Evolutionary conservation across 2,329 filamentous ascomycete genomes (phyloP), one percentile per base, ranked within the genome.

Genomic region (Fusarium proliferatum): DNA sequence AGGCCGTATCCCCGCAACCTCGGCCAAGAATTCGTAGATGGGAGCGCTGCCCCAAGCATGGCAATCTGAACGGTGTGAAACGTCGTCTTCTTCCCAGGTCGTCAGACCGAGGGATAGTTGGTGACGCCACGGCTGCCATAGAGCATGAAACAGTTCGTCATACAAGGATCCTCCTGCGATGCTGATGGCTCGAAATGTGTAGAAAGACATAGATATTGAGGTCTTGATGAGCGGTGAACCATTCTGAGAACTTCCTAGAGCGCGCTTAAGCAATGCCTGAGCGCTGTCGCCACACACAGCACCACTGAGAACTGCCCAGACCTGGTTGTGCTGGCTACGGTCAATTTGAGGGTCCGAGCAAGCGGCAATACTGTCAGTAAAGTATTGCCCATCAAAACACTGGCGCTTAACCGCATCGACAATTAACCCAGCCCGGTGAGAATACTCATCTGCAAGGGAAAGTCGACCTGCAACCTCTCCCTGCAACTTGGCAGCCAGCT

Each of bases 31-130:
- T 9, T 26, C 55, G 4, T 64, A 39, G 9, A 64, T 19, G 0
- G 61, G 61, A 11, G 55, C 61, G 7, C 43, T 49, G 9, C 61
- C 55, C 61, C 61, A 64, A 16, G 61, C 53, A 2, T 60, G 55
- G 2, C 61, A 64, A 5, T 64, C 61, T 30, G 61, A 64, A 0
- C 61, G 13, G 5, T 60, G 42, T 1, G 42, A 48, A 1, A 64
- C 43, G 3, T 23, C 16, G 9, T 64, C 61, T 21, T 64, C 55
- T 28, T 60, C 55, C 53, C 61, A 64, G 0, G 55, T 64, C 0
- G 41, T 64, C 1, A 64, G 9, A 12, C 34, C 46, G 2, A 48
- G 28, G 0, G 42, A 30, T 8, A 64, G 1, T 5, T 60, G 42
- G 0, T 48, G 17, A 8, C 36, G 43, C 61, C 61, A 64, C 15